Evolutionary conservation across 805 yeast species (phyloP), one percentile per base, ranked within the genome.

Genomic region (Pichia paraexigua): DNA sequence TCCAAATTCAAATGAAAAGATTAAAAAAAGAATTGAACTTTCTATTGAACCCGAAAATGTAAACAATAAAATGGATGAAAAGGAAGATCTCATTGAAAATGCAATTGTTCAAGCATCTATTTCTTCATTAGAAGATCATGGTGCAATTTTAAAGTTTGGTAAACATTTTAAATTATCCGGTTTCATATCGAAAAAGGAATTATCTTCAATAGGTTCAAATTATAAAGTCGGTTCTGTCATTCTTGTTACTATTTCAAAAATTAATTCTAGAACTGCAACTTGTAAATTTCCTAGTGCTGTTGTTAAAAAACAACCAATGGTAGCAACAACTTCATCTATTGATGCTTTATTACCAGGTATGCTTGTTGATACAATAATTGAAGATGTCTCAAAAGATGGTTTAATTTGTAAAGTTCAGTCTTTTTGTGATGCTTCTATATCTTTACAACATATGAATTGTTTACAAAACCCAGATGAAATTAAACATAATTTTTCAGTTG

Each of bases 301-400:
- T 35, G 66, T 69, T 49, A 75, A 78, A 51, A 80, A 77, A 53
- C 74, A 75, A 54, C 68, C 79, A 7, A 62, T 79, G 9, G 65
- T 81, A 11, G 63, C 79, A 5, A 71, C 85, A 7, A 82, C 85
- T 43, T 75, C 89, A 1, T 80, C 95, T 2, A 71, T 88, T 21
- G 95, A 90, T 60, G 80, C 95, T 5, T 76, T 91, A 27, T 76
- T 86, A 40, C 95, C 99, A 3, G 99, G 99, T 60, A 78, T 83
- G 56, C 62, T 83, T 12, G 88, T 91, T 11, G 89, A 86, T 53
- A 86, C 90, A 8, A 68, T 83, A 28, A 77, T 90, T 21, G 75
- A 84, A 21, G 82, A 80, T 10, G 76, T 81, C 21, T 66, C 75
- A 27, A 63, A 71, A 10, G 68, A 77, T 39, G 99, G 99, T 55